Base-by-base conservation (phyloP, 2,329 filamentous ascomycete species). In the Coniochaeta pulveracea region DNA sequence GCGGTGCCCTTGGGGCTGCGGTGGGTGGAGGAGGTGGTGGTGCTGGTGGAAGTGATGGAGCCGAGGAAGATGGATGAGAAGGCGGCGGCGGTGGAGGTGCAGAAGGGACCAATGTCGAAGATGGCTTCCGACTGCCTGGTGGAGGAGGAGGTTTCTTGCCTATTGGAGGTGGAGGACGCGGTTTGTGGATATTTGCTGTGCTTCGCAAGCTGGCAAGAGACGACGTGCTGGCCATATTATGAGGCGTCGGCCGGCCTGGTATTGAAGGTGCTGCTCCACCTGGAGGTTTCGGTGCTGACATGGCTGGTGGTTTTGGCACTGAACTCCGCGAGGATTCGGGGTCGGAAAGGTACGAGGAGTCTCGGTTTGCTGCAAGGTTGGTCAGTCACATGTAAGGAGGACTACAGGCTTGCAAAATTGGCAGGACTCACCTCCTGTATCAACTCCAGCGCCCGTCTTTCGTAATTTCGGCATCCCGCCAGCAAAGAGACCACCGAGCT, bases 401-500 rank as follows among this genome's bases (percentile, higher is more conserved):
- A n/a, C n/a, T n/a, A n/a, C n/a, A n/a, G n/a, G n/a, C n/a, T n/a
- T n/a, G n/a, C n/a, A n/a, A n/a, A n/a, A n/a, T n/a, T n/a, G n/a
- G n/a, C 15, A 36, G n/a, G 16, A 36, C 66, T 47, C 47, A 70
- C 69, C 69, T 53, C 78, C 83, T 2, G 83, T 89, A 55, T 85
- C 72, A 38, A 89, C 65, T 24, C 81, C 81, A 30, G 84, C 88
- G 36, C 85, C 82, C 3, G 79, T 72, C 63, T 93, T 95, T 55
- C 84, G 83, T 49, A 98, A 55, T 61, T 95, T 96, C 3, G 91
- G 91, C 74, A 96, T 96, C 23, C 89, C 91, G 22, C 85, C 88
- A 1, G 84, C 85, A 51, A 98, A 94, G 17, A 98, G 57, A 2
- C 91, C 91, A 19, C 66, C 89, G 9, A 96, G 57, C 52, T 95